Percentiles rank a stretch among this genome's conserved stretches.
Conservation (phyloP, 306 rosid genomes). For the Crataegus laevigata region DNA sequence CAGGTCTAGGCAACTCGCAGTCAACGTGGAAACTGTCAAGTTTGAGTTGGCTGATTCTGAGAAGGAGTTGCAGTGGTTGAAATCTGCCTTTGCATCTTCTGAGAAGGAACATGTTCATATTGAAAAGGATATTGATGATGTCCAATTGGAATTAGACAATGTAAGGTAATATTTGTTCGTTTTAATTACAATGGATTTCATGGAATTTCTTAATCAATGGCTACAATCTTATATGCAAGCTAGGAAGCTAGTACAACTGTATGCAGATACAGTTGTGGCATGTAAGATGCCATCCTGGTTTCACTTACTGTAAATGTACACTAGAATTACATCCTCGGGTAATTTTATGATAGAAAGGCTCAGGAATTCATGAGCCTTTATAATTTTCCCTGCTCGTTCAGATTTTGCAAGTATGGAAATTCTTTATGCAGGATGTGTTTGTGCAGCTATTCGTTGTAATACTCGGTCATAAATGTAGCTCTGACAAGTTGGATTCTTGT, state of each 20-base stretch:
- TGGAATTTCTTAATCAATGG: background rate
- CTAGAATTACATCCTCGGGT: background rate
- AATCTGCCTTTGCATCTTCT: constrained; percentile 54
- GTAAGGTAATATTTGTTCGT: constrained; percentile 52
- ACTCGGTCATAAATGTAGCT: constrained; percentile 2
- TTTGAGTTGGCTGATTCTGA: constrained; percentile 89
- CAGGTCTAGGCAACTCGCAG: constrained; percentile 54
- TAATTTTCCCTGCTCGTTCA: background rate
- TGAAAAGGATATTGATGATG: constrained; percentile 52
- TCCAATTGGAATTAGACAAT: constrained; percentile 53
- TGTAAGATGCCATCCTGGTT: background rate
- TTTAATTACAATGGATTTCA: background rate
- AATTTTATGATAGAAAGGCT: background rate
- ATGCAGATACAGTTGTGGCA: background rate
- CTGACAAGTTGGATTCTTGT: constrained; percentile 20
- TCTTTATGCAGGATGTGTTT: background rate
- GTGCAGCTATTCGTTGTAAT: background rate
- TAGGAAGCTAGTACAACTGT: background rate
- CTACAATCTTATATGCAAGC: background rate
- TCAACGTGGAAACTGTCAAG: constrained; percentile 55
- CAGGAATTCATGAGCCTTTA: background rate
- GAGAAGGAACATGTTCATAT: constrained; percentile 74
- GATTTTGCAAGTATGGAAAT: background rate
- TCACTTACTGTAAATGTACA: background rate
- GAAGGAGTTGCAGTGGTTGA: constrained; percentile 83